phyloP scores from a whole-genome alignment of 2,329 filamentous ascomycete species.

The Ophiostoma montium region DNA sequence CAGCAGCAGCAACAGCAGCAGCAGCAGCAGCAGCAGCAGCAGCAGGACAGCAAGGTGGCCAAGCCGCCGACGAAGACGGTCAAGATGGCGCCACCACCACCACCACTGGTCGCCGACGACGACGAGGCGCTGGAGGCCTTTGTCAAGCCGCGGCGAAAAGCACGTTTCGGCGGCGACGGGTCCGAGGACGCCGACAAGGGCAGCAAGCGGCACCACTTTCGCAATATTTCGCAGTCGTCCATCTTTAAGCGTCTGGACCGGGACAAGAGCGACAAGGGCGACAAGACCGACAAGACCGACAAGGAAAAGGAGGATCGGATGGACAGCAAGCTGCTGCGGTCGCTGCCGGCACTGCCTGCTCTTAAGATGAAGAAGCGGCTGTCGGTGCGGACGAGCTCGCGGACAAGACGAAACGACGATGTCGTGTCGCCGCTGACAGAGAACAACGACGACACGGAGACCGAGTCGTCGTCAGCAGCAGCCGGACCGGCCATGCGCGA shows the following conservation, averaged over 20 bases:
- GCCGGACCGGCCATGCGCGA: constrained; percentile 21
- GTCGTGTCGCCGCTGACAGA: neutral
- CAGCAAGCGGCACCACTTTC: constrained; percentile 2
- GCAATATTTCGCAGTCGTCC: constrained; percentile 25
- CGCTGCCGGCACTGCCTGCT: constrained; percentile 37
- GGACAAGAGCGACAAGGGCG: constrained; percentile 6
- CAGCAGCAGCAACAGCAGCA: constrained; percentile 8
- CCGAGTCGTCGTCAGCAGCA: constrained; percentile 8
- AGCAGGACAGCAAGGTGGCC: too few species aligned
- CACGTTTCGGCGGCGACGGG: neutral
- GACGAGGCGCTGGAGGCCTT: neutral
- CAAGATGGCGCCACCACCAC: too few species aligned
- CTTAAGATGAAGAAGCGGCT: constrained; percentile 16
- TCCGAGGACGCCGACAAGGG: constrained; percentile 24
- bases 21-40: too few species aligned
- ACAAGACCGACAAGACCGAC: constrained; percentile 20
- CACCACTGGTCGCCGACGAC: too few species aligned
- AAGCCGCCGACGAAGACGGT: too few species aligned
- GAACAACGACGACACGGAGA: neutral
- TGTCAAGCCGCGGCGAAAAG: neutral
- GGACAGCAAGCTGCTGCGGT: constrained; percentile 50
- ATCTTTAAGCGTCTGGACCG: constrained; percentile 18
- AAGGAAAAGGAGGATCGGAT: constrained; percentile 32
- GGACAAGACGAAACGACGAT: neutral
- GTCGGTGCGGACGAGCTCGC: neutral